Conservation (phyloP, 148 eudicot genomes). For the Hydrangea macrophylla region DNA sequence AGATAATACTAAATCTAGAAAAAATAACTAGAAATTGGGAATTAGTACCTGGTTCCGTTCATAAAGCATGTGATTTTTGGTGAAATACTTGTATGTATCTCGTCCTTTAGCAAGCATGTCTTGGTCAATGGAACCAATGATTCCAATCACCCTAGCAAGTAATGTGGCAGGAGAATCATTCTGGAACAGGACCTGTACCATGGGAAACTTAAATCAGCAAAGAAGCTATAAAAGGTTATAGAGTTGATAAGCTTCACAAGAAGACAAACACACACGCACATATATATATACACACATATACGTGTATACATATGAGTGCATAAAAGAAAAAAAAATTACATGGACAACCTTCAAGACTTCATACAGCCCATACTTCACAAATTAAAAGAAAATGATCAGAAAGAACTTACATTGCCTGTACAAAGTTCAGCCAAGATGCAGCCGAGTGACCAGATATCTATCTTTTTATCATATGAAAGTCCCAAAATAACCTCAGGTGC, state of each 20-base stretch:
- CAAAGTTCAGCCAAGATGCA: constrained; percentile 99
- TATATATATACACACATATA: no score
- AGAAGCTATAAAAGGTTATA: neutral
- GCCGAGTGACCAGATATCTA: constrained; percentile 97
- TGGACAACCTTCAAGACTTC: neutral
- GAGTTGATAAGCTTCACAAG: neutral
- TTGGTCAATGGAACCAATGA: constrained; percentile 81
- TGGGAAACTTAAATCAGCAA: constrained; percentile 1
- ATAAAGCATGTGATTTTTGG: constrained; percentile 98
- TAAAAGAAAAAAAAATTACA: neutral
- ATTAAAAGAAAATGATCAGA: neutral
- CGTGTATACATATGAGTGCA: no score
- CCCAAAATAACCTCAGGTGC: constrained; percentile 98
- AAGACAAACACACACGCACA: no score
- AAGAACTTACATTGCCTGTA: constrained; percentile 84
- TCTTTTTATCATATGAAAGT: constrained; percentile 87
- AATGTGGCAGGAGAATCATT: constrained; percentile 98
- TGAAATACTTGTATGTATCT: constrained; percentile 90
- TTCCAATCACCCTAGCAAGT: constrained; percentile 93
- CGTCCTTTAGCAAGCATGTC: constrained; percentile 94
- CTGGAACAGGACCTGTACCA: constrained; percentile 87
- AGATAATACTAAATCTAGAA: no score
- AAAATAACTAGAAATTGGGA: constrained; percentile 5
- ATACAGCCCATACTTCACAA: neutral
- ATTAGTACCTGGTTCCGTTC: constrained; percentile 88